Evolutionary conservation across 2,329 filamentous ascomycete genomes (phyloP), one percentile per base, ranked within the genome.

Genomic region (Fusarium globosum): DNA sequence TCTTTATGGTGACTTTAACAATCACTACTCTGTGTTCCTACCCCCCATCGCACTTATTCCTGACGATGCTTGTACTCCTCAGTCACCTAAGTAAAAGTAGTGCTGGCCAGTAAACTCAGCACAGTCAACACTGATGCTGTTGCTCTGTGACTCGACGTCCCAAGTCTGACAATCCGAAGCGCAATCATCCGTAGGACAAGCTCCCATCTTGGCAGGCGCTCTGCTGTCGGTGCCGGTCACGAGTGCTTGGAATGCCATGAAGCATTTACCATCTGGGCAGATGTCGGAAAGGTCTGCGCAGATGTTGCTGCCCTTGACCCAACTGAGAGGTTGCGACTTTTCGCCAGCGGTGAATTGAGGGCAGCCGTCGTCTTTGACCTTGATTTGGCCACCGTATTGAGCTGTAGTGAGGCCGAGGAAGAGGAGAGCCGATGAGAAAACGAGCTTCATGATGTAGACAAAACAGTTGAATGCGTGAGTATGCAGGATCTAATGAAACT

Each of bases 361-460:
- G 12, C 64, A 67, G 13, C 38, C n/a, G 36, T 57, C 64, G 18
- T 65, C 60, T 14, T 38, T 56, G 43, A 51, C 43, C 14, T 57
- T 65, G 26, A 65, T 67, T n/a, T 65, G 49, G 14, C 64, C 64
- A n/a, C 30, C 12, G 15, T 65, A 67, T 57, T 67, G 60, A 33
- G 60, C 64, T 20, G 42, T 21, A 16, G 38, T 18, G 6, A 52
- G n/a, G n/a, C 52, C 14, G 8, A 58, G 20, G 4, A 65, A 43
- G 20, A 65, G 45, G 5, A 52, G 8, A 13, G 10, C 23, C 7
- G 45, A 33, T 12, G 45, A 4, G 8, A 65, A 26, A n/a, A 15
- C 4, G 1, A 11, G 21, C 9, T 53, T 61, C 62, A 61, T 65
- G 18, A 13, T 61, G n/a, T 7, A 20, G 6, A 14, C 11, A 15